phyloP scores from a whole-genome alignment of 805 yeast genomes.

The Kazachstania viticola region DNA sequence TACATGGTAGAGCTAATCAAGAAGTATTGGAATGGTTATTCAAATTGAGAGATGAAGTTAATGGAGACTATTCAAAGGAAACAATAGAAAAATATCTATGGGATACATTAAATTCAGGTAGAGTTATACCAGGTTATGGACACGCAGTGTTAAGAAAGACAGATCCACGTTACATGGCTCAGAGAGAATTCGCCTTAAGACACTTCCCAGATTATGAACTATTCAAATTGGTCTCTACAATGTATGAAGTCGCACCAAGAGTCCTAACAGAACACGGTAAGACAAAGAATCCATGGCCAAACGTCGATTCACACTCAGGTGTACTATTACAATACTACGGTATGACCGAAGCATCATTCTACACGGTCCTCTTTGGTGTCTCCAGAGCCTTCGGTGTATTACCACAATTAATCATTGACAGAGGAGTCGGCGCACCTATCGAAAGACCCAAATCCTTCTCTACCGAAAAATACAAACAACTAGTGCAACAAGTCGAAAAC shows the following conservation, averaged over 20 bases:
- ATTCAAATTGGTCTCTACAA: conserved; percentile 66
- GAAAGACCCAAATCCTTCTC: conserved; percentile 92
- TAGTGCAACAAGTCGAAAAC: conserved; percentile 39
- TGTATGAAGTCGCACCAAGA: conserved; percentile 73
- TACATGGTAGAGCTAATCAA: conserved; percentile 82
- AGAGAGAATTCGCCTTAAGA: conserved; percentile 66
- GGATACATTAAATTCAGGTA: conserved; percentile 69
- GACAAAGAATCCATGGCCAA: conserved; percentile 91
- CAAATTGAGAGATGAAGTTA: conserved; percentile 45
- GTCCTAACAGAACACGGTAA: conserved; percentile 77
- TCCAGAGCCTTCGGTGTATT: conserved; percentile 79
- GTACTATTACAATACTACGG: conserved; percentile 79
- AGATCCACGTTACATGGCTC: conserved; percentile 81
- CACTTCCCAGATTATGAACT: conserved; percentile 71
- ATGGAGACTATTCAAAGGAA: conserved; percentile 57
- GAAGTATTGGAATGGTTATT: conserved; percentile 76
- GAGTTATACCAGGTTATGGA: conserved; percentile 84
- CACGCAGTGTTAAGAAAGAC: conserved; percentile 83
- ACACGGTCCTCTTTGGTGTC: conserved; percentile 80
- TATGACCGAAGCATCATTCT: conserved; percentile 68
- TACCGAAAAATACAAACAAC: conserved; percentile 80
- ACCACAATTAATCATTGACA: conserved; percentile 75
- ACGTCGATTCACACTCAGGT: conserved; percentile 83
- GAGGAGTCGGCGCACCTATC: conserved; percentile 71
- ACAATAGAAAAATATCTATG: conserved; percentile 67